Base-by-base conservation (phyloP, 1,139 yeast genomes). In the Lodderomyces parapsilosis region DNA sequence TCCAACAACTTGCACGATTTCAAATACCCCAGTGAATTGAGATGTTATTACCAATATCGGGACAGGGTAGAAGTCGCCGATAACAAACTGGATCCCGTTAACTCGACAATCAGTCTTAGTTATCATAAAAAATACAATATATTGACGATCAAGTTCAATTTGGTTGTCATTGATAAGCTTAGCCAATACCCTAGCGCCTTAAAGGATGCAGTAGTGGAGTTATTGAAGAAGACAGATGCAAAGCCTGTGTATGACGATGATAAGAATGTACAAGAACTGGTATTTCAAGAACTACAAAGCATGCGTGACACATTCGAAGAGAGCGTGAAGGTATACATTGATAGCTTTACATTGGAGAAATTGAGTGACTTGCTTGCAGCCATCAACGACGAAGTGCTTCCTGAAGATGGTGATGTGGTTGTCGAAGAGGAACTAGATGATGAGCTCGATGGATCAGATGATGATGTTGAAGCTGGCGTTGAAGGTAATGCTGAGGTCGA, bases 1-100 rank as follows among this genome's bases (percentile, higher is more conserved):
- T 58, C 66, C 7, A 56, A 71, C 17, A 72, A 71, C 52, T 54
- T 67, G 2, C 53, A 53, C 36, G 67, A 63, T 36, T 49, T 39
- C 42, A 65, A 60, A 38, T 55, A 55, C 32, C 51, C 66, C 2
- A 54, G 54, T 32, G 62, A 67, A 22, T 54, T 68, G 24, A 63
- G 62, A 39, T 36, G 52, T 39, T 39, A 17, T 14, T 47, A 49
- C 40, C 41, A 40, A 23, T 49, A 40, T 23, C 39, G 39, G 25
- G 46, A 44, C 15, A 40, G 22, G 11, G 35, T 43, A 20, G 34
- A 15, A 18, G 11, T 38, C 7, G 24, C 11, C 4, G 4, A 15
- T 1, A 41, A 30, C 22, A 32, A 33, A 8, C 33, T 40, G 11
- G 48, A 46, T 17, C 44, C 51, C 14, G 47, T 47, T 28, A 40